phyloP scores from a whole-genome alignment of 805 yeast genomes.

The Candida endomychidarum region DNA sequence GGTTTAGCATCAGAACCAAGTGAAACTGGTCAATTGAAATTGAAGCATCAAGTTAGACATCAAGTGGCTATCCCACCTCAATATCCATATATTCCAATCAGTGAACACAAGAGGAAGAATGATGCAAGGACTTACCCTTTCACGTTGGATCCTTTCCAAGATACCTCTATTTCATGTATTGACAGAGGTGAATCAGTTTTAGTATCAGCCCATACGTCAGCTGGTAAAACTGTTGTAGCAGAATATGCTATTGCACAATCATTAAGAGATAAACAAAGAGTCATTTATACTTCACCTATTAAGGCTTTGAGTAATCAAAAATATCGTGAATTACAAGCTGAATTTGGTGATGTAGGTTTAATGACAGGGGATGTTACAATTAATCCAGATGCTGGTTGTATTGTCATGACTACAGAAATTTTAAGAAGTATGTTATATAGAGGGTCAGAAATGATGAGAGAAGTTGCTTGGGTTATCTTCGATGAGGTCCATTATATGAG shows the following conservation, averaged over 20 bases:
- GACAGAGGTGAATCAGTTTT: constrained; percentile 92
- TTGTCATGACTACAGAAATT: constrained; percentile 98
- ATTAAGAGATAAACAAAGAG: constrained; percentile 87
- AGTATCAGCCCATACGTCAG: constrained; percentile 97
- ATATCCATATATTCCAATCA: constrained; percentile 83
- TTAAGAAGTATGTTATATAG: constrained; percentile 91
- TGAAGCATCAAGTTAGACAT: constrained; percentile 93
- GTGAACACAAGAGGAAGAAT: constrained; percentile 72
- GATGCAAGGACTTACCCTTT: constrained; percentile 94
- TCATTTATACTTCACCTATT: constrained; percentile 92
- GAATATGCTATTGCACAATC: constrained; percentile 97
- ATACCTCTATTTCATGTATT: constrained; percentile 92
- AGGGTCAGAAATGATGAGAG: constrained; percentile 95
- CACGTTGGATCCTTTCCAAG: constrained; percentile 94
- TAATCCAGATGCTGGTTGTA: constrained; percentile 92
- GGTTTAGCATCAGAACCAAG: constrained; percentile 45
- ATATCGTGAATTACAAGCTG: constrained; percentile 86
- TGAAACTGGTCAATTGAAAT: constrained; percentile 52
- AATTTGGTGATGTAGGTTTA: constrained; percentile 94
- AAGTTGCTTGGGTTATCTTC: constrained; percentile 95
- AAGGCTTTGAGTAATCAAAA: constrained; percentile 94
- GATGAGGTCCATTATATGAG: constrained; percentile 98
- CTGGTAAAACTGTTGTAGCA: constrained; percentile 96
- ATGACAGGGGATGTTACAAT: constrained; percentile 99
- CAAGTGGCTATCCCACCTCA: constrained; percentile 96